Percentiles rank a stretch among this genome's conserved stretches.
phyloP scores from a whole-genome alignment of 1,284 basidiomycete species.

The Phylloboletellus chloephorus region DNA sequence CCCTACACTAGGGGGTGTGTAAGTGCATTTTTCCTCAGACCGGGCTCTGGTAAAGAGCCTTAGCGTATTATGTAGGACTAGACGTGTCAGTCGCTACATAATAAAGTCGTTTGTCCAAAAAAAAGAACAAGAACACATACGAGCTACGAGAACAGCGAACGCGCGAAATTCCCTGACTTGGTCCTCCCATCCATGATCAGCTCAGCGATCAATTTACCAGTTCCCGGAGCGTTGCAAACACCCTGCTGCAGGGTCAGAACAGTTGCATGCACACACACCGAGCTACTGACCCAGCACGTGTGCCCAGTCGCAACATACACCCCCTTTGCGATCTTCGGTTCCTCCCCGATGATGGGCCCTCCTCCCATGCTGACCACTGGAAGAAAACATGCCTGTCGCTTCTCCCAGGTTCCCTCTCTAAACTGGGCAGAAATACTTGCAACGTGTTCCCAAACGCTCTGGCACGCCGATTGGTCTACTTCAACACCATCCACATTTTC shows the following conservation, averaged over 20 bases:
- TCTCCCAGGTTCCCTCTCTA: slow-evolving; percentile 44
- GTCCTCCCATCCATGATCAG: slow-evolving; percentile 54
- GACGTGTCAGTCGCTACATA: too few species aligned
- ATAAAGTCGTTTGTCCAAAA: too few species aligned
- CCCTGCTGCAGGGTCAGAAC: slow-evolving; percentile 40
- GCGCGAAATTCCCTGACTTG: slow-evolving; percentile 45
- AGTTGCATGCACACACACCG: neutral
- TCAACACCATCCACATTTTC: slow-evolving; percentile 56
- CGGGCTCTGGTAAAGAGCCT: too few species aligned
- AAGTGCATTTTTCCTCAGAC: too few species aligned
- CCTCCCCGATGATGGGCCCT: slow-evolving; percentile 61
- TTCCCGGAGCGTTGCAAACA: slow-evolving; percentile 69
- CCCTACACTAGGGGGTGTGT: too few species aligned
- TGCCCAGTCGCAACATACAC: slow-evolving; percentile 63
- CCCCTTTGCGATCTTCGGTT: slow-evolving; percentile 43
- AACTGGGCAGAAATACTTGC: slow-evolving; percentile 54
- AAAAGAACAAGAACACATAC: too few species aligned
- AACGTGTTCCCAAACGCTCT: slow-evolving; percentile 49
- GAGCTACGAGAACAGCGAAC: slow-evolving; percentile 36
- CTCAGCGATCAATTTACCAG: slow-evolving; percentile 55
- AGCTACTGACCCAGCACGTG: slow-evolving; percentile 55
- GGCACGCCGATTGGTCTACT: slow-evolving; percentile 50
- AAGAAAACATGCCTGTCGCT: slow-evolving; percentile 65
- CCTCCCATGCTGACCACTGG: slow-evolving; percentile 47
- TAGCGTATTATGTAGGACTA: too few species aligned